Conservation (phyloP, 2,329 filamentous ascomycete species). For the Ceratocystis variospora region DNA sequence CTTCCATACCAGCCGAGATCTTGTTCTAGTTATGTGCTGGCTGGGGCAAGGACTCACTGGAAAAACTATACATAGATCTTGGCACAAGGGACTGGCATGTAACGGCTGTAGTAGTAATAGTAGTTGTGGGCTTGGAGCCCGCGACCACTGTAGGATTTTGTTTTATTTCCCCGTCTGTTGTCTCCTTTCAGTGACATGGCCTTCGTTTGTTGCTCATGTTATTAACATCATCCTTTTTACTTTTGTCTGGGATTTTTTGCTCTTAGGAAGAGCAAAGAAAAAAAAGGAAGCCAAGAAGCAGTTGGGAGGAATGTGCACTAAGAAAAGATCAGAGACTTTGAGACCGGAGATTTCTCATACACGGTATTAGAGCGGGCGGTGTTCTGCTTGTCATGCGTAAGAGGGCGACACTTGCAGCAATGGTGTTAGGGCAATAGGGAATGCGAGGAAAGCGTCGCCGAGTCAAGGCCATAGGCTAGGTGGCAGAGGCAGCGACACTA, state of each 20-base stretch:
- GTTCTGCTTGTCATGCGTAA: not conserved
- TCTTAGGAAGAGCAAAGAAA: not conserved
- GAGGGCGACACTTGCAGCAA: not conserved
- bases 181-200: no score
- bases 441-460: not conserved
- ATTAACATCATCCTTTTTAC: no score
- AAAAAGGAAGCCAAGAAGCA: not conserved
- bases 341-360: conserved; percentile 4
- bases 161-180: no score
- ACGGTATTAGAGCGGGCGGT: not conserved
- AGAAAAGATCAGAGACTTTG: conserved; percentile 5
- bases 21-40: not conserved
- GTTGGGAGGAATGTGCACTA: not conserved
- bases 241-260: not conserved
- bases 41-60: not conserved
- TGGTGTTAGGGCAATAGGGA: not conserved
- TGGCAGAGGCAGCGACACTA: not conserved
- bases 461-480: not conserved
- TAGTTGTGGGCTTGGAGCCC: no score
- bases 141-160: no score
- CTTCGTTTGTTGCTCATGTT: no score
- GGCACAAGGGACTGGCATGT: not conserved
- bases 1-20: not conserved
- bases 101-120: no score
- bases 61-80: not conserved